These are phyloP conservation scores for Quercus dentata DNA, from an alignment of 306 rosid species.

Conservation along the genomic window DNA sequence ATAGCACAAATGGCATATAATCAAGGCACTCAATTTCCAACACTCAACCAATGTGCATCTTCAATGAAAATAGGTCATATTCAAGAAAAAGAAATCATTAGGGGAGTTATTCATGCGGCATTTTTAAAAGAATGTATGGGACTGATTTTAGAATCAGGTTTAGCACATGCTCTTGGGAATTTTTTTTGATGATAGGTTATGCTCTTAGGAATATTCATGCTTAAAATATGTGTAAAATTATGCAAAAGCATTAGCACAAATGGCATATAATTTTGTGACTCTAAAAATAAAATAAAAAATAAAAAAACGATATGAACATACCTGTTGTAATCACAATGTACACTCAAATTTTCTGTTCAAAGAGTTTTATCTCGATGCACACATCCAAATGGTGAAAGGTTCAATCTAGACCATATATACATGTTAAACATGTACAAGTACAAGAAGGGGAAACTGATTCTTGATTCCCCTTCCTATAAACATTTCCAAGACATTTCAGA, in stretches of 20 bases:
- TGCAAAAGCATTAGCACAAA: background rate
- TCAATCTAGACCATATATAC: background rate
- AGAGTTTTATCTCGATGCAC: background rate
- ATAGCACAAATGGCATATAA: no score
- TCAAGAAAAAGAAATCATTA: no score
- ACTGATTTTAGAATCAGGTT: no score
- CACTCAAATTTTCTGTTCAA: background rate
- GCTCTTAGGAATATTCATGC: background rate
- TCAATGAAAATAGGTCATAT: no score
- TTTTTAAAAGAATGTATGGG: no score
- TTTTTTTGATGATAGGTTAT: no score
- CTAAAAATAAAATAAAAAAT: background rate
- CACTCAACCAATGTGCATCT: no score
- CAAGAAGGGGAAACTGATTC: slow-evolving; percentile 20
- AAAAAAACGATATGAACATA: background rate
- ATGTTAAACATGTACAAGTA: background rate
- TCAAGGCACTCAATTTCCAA: no score
- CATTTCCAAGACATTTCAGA: slow-evolving; percentile 18
- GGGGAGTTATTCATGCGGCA: no score
- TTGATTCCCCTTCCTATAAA: slow-evolving; percentile 8
- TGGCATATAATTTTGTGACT: background rate
- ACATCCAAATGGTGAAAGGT: background rate
- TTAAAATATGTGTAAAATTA: background rate
- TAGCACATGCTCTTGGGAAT: background rate
- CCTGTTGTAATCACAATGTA: background rate